Evolutionary conservation across 1,284 basidiomycete species (phyloP), one percentile per base, ranked within the genome.

Genomic region (Apiotrichum sp.): DNA sequence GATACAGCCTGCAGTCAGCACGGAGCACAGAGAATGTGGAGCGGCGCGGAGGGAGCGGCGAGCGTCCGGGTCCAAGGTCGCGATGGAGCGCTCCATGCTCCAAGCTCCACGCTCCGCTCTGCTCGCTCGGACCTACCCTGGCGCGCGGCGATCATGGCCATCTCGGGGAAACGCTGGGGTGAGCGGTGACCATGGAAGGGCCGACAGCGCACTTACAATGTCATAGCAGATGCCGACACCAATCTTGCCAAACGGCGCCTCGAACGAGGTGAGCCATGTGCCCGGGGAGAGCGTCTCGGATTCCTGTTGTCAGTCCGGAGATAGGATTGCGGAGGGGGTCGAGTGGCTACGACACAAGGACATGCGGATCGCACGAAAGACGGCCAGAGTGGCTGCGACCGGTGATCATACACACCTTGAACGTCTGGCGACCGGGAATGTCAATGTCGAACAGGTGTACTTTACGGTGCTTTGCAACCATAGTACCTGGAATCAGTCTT

Each of bases 381-480:
- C 29, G 29, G 29, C 29, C 29, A 29, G 29, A 29, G 29, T 29
- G 29, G 29, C 29, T 29, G 29, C 29, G 29, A 3, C 29, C 29
- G 29, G 29, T 29, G 29, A 29, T 29, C 29, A 29, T 5, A 50
- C 77, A 60, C 55, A 88, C 92, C 80, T 95, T 95, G 84, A 98
- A 98, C 4, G 79, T 92, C 76, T 98, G 97, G 73, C 90, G 87
- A 16, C 95, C 95, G 0, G 93, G 93, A 54, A 98, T 95, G 71
- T 98, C 90, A 60, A 99, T 98, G 73, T 99, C 95, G 71, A 99
- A 99, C 8, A 99, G 79, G 71, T 98, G 96, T 1, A 98, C 83
- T 76, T 99, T 98, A 53, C 95, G 85, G 74, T 98, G 91, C 39
- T 84, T 84, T 0, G 89, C 87, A 33, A 98, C 84, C 42, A 98